Conservation (phyloP, 2,329 filamentous ascomycete species). For the Colletotrichum karsti region DNA sequence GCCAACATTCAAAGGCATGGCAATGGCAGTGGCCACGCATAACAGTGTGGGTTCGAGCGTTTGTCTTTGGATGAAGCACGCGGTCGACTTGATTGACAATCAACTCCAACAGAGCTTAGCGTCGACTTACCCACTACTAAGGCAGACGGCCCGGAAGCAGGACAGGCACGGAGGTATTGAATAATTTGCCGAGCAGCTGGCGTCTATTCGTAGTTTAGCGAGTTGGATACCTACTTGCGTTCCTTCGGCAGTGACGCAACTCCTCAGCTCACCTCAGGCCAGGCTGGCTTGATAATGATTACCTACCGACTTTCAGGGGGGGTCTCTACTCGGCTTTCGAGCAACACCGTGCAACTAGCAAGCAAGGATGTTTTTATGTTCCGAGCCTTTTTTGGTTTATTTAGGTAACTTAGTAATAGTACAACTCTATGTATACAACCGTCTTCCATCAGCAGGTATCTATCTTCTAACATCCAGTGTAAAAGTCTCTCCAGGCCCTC, state of each 20-base stretch:
- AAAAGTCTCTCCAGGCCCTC: neutral
- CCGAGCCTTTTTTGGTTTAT: too few relatives aligned
- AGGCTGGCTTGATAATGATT: conserved; percentile 19
- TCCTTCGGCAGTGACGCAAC: neutral
- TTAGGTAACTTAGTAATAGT: too few relatives aligned
- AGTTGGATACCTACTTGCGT: too few relatives aligned
- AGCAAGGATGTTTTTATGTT: too few relatives aligned
- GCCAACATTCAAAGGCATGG: conserved; percentile 6
- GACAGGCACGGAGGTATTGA: neutral
- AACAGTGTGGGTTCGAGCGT: conserved; percentile 7
- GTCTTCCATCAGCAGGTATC: too few relatives aligned
- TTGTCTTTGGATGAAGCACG: neutral
- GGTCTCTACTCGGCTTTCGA: too few relatives aligned
- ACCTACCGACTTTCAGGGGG: conserved; percentile 29
- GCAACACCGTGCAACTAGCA: too few relatives aligned
- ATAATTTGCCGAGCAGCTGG: conserved; percentile 7
- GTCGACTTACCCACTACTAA: neutral
- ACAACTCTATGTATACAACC: too few relatives aligned
- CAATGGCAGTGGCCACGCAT: neutral
- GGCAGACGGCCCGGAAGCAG: neutral
- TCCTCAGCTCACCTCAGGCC: neutral
- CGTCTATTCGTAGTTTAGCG: too few relatives aligned
- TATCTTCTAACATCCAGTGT: neutral
- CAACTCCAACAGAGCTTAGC: neutral
- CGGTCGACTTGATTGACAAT: neutral